These are phyloP conservation scores for Ceratocystis diversiconidia DNA, from an alignment of 2,329 filamentous ascomycete species.

Conservation along the genomic window DNA sequence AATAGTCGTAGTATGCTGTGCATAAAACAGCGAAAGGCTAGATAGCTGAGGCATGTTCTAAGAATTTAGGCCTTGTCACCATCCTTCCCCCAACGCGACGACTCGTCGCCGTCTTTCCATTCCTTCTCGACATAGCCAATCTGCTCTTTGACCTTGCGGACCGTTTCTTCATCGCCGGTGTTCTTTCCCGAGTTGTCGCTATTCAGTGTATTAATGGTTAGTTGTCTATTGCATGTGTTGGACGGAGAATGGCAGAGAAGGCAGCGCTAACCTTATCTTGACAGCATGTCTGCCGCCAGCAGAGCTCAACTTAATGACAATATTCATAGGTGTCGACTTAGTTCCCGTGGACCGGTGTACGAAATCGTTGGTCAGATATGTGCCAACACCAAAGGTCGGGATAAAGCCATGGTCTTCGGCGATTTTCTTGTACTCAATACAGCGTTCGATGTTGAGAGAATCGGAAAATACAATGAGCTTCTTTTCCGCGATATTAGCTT, in stretches of 20 bases:
- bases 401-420: constrained; percentile 69
- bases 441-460: constrained; percentile 79
- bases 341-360: constrained; percentile 52
- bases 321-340: constrained; percentile 86
- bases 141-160: constrained; percentile 69
- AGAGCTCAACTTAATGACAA: constrained; percentile 91
- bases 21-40: background rate
- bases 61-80: constrained; percentile 19
- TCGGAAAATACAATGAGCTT: constrained; percentile 95
- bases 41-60: background rate
- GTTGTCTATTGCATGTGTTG: background rate
- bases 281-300: constrained; percentile 69
- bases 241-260: constrained; percentile 10
- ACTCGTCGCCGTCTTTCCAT: constrained; percentile 77
- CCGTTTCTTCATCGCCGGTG: constrained; percentile 67
- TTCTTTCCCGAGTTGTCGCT: constrained; percentile 85
- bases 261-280: constrained; percentile 53
- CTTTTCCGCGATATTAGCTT: constrained; percentile 57
- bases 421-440: constrained; percentile 75
- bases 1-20: background rate
- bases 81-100: constrained; percentile 59
- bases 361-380: constrained; percentile 93
- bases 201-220: constrained; percentile 9
- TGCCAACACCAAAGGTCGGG: constrained; percentile 86
- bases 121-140: constrained; percentile 75